Base-by-base conservation (phyloP, 148 eudicot species). In the Rhododendron simsii region DNA sequence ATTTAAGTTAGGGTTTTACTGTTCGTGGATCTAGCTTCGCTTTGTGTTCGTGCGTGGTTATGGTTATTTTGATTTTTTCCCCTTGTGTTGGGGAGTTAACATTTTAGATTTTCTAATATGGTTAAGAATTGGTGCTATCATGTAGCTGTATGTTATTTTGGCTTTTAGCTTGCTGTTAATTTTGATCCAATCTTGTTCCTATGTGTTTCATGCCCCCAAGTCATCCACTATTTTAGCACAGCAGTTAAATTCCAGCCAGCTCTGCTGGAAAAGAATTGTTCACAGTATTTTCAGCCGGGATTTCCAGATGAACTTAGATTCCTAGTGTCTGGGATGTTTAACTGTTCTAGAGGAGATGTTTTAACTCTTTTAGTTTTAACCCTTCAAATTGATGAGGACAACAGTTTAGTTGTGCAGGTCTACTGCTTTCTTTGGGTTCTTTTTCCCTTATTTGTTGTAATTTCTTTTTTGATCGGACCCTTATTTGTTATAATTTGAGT, bases 381-480 rank as follows among this genome's bases (percentile, higher is more conserved):
- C 84, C 88, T 96, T 57, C 98, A 87, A 94, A 88, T 57, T 84
- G 95, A 95, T 85, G 95, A 92, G 84, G 95, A 86, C 87, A 84
- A 95, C 87, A 93, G 98, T 89, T 90, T 95, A 91, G 98, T 96
- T 92, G 78, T 96, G 87, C 99, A 96, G 99, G 92, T 89, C 82
- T 83, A 59, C 87, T 48, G 51, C 84, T 61, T 84, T 48, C 81
- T 47, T 74, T 37, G 77, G 45, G 30, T 83, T 9, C 84, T 86
- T 30, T 21, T 26, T 80, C 3, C 18, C 26, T 30, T 57, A 18
- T 75, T 45, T 45, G 69, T 41, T 81, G 18, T 45, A 45, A 45
- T 45, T 45, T 47, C 11, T 47, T 47, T 47, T 47, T 47, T 47
- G 9, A 47, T 47, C 2, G 12, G 11, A 47, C 50, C 50, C 50